A percentile compares a stretch with the other conserved stretches of the same genome.
phyloP scores from a whole-genome alignment of 257 asterid genomes.

The Rubia yunnanensis region DNA sequence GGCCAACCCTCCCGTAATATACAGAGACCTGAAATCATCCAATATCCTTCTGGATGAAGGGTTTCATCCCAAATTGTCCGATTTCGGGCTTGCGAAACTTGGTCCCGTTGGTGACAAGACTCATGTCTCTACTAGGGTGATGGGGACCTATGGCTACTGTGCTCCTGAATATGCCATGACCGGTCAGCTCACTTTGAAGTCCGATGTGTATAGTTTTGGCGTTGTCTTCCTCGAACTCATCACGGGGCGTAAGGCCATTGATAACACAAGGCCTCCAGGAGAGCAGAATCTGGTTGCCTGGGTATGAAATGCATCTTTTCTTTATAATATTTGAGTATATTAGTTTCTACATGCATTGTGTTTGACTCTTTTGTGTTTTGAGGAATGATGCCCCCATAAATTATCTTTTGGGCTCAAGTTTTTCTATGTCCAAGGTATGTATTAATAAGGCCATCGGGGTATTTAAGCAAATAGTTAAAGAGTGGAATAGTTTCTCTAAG shows the following conservation, averaged over 20 bases:
- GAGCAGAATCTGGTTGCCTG: conserved; percentile 88
- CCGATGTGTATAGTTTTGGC: conserved; percentile 84
- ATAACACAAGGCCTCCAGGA: conserved; percentile 47
- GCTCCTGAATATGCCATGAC: conserved; percentile 98
- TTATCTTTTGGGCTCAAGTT: not conserved
- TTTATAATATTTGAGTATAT: not conserved
- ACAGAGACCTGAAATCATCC: conserved; percentile 77
- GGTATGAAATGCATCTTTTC: conserved; percentile 33
- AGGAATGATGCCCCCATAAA: too few relatives aligned
- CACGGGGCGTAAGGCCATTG: conserved; percentile 85
- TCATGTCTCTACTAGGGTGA: conserved; percentile 86
- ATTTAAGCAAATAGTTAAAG: too few relatives aligned
- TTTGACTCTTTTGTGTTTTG: too few relatives aligned
- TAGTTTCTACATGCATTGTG: conserved; percentile 2
- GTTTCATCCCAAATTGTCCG: conserved; percentile 73
- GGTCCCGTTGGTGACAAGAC: conserved; percentile 95
- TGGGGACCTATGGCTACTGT: conserved; percentile 95
- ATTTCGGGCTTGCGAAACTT: conserved; percentile 86
- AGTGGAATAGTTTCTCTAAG: too few relatives aligned
- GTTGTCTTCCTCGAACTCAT: conserved; percentile 87
- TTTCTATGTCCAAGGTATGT: too few relatives aligned
- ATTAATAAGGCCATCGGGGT: not conserved
- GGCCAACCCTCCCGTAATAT: conserved; percentile 86
- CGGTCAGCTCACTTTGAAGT: conserved; percentile 79
- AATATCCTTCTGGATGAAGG: conserved; percentile 81